Base-by-base conservation (phyloP, 2,329 filamentous ascomycete genomes). In the Myriosclerotinia duriaeana region DNA sequence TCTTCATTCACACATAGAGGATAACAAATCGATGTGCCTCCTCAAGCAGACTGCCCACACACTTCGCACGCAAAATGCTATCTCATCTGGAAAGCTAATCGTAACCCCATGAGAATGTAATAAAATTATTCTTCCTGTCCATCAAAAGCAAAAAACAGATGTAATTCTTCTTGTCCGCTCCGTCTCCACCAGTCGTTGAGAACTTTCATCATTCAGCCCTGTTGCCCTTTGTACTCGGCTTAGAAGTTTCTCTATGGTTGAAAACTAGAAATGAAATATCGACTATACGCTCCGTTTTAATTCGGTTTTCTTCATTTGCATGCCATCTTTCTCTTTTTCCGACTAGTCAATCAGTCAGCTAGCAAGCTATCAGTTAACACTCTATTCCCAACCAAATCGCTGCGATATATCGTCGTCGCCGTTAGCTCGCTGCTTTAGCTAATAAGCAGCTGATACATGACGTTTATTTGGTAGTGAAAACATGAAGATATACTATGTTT, bases 161-260 rank as follows among this genome's bases (percentile, higher is more conserved):
- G 30, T 22, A 38, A 5, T 22, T 17, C 12, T 2, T 38, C 30
- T 38, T 20, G 5, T 38, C 4, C 20, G 0, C 11, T 26, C 3
- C 14, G 17, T 11, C 7, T 17, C 12, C 2, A 50, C 38, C 20
- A 60, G 5, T 15, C 12, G 6, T 34, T 34, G 5, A 5, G 4
- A 34, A 34, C 30, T 34, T 34, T 34, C 30, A 34, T 15, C 2
- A 50, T 50, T 12, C 20, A 60, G 2, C 8, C 12, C 0, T 48
- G 1, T 5, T 17, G 12, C 20, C 8, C 5, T 46, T 1, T 20
- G 4, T 20, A 11, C 7, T 4, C 5, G 22, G 7, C 0, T 17
- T 11, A 44, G 2, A 7, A 40, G 22, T 20, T 14, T 5, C 4
- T 46, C 6, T 2, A 34, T 5, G 9, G 14, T n/a, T 34, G 5